These are phyloP conservation scores for Trichocladium uniseriatum DNA, from an alignment of 495 filamentous ascomycete genomes.

Conservation along the genomic window DNA sequence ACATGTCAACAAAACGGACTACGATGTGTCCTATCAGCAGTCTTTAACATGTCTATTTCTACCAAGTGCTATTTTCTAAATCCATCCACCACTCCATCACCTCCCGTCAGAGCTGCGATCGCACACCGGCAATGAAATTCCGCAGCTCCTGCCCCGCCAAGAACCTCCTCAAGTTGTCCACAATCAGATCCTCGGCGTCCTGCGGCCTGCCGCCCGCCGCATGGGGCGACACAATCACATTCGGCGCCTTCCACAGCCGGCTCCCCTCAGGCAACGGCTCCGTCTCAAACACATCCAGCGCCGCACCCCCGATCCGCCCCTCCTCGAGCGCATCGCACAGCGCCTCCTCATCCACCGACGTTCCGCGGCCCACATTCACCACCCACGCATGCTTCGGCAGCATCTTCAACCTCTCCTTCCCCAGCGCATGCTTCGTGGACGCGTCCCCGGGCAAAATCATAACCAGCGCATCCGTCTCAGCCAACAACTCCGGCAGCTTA, in stretches of 20 bases:
- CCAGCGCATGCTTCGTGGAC: slow-evolving; percentile 66
- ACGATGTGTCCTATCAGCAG: too few relatives aligned
- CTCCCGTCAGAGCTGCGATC: too few relatives aligned
- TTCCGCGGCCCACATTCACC: slow-evolving; percentile 75
- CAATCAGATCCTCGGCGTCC: slow-evolving; percentile 44
- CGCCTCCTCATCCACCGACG: slow-evolving; percentile 69
- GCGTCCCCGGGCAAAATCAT: slow-evolving; percentile 59
- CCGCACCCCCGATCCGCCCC: slow-evolving; percentile 56
- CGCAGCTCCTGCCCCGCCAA: slow-evolving; percentile 44
- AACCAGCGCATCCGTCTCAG: slow-evolving; percentile 62
- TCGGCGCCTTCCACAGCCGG: slow-evolving; percentile 31
- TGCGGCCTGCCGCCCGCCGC: slow-evolving; percentile 45
- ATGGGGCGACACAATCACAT: slow-evolving; percentile 36
- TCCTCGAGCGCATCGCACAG: slow-evolving; percentile 62
- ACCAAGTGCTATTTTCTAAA: too few relatives aligned
- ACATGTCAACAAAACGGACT: too few relatives aligned
- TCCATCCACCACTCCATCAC: too few relatives aligned
- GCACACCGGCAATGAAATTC: too few relatives aligned
- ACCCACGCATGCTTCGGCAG: slow-evolving; percentile 74
- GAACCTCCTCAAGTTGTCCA: slow-evolving; percentile 44
- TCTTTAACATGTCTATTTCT: too few relatives aligned
- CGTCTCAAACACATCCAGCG: slow-evolving; percentile 72
- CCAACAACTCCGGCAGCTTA: slow-evolving; percentile 47
- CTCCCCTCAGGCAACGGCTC: slow-evolving; percentile 48
- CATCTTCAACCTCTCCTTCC: slow-evolving; percentile 51